Evolutionary conservation across 345 rosid genomes (phyloP), one percentile per base, ranked within the genome.

Genomic region (Populus nigra): DNA sequence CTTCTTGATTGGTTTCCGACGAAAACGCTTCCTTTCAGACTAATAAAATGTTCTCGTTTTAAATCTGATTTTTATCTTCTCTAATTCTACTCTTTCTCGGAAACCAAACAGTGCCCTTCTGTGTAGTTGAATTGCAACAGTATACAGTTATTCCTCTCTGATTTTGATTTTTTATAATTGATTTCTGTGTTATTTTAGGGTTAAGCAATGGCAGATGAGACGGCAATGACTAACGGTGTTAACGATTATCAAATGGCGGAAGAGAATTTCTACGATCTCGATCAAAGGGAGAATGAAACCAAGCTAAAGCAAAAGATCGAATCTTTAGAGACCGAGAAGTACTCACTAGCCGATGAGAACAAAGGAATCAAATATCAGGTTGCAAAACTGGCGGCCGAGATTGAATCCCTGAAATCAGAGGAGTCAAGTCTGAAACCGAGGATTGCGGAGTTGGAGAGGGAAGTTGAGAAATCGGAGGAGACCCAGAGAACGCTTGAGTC

Each of bases 381-480:
- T 6, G 57, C 33, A 82, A 75, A 70, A 41, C 67, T 88, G 70
- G 33, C 65, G 31, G 75, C 68, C 1, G 92, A 90, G 81, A 68
- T 88, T 1, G 87, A 86, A 55, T 82, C 81, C 33, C 73, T 91
- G 79, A 86, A 49, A 86, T 68, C 74, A 13, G 83, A 73, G 2
- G 88, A 82, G 73, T 84, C 61, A 27, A 69, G 18, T 23, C 74
- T 81, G 91, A 88, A 82, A 74, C 83, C 77, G 73, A 86, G 80
- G 50, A 50, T 90, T 3, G 80, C 27, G 62, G 83, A 69, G 16
- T 69, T 91, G 88, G 88, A 82, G 79, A 86, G 59, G 25, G 92
- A 91, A 76, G 74, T 85, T 2, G 93, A 90, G 38, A 77, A 81
- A 20, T 85, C 88, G 9, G 91, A 88, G 63, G 90, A 87, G 53